phyloP scores from a whole-genome alignment of 495 filamentous ascomycete species.

The Neurospora africana region DNA sequence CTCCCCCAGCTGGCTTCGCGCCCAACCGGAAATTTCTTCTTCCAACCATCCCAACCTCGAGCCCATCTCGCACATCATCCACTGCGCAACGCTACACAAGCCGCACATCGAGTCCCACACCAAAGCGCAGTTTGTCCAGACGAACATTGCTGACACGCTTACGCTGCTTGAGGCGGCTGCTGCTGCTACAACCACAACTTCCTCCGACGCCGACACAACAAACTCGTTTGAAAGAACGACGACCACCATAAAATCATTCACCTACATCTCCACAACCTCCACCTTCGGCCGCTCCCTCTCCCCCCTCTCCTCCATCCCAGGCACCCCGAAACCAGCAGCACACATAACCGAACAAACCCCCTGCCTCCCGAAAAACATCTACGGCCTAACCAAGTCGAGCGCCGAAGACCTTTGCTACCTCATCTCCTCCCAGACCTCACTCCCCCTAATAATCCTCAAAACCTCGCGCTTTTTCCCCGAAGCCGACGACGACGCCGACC shows the following conservation, averaged over 20 bases:
- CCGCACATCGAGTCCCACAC: constrained; percentile 19
- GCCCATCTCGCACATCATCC: constrained; percentile 14
- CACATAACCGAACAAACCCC: constrained; percentile 19
- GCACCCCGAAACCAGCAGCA: constrained; percentile 9
- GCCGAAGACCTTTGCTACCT: constrained; percentile 21
- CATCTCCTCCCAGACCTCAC: constrained; percentile 1
- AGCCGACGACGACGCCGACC: constrained; percentile 18
- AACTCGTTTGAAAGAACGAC: background rate
- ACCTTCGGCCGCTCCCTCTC: constrained; percentile 18
- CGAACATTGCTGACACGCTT: constrained; percentile 17
- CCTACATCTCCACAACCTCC: constrained; percentile 22
- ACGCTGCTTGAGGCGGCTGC: constrained; percentile 12
- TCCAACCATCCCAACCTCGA: background rate
- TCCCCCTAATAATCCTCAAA: constrained; percentile 14
- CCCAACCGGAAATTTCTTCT: background rate
- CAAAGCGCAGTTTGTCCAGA: constrained; percentile 17
- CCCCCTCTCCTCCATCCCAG: background rate
- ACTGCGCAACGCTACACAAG: constrained; percentile 25
- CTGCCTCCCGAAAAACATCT: constrained; percentile 20
- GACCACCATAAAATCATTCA: constrained; percentile 14
- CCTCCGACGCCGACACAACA: no score
- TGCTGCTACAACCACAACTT: background rate
- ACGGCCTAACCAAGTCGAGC: constrained; percentile 19
- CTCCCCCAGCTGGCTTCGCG: background rate
- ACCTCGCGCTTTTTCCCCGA: constrained; percentile 25